Base-by-base conservation (phyloP, 495 filamentous ascomycete species). In the Xylaria curta region DNA sequence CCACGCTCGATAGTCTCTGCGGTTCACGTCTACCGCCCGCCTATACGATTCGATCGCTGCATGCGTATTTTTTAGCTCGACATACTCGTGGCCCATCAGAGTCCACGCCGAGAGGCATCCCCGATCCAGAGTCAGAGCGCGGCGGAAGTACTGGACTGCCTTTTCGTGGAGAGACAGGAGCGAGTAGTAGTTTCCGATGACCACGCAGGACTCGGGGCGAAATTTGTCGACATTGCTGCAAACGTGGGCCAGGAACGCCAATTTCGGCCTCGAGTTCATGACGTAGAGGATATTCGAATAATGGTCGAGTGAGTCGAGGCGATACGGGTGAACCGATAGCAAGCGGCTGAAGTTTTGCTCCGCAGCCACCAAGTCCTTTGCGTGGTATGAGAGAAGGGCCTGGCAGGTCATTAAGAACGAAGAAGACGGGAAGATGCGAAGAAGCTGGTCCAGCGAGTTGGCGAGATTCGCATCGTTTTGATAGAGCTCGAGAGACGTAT, bases 51-150 rank as follows among this genome's bases (percentile, higher is more conserved):
- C 97, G 72, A 99, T 98, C 19, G 97, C 97, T 0, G 97, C 95
- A 76, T 99, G 97, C 0, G 97, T 99, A 76, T 99, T 99, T 76
- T 98, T 99, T 84, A 99, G 91, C 79, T 99, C 97, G 44, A 98
- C 93, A 79, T 98, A 99, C 78, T 99, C 97, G 79, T 98, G 97
- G 10, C 97, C 97, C 97, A 99, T 99, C 0, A 99, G 85, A 1
- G 95, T 99, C 97, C 97, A 99, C 17, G 97, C 97, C 5, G 93
- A 95, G 40, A 97, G 85, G 74, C 95, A 99, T 53, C 88, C 91
- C 12, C 95, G 92, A 78, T 99, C 97, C 1, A 99, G 86, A 2
- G 93, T 97, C n/a, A 99, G 84, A 0, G 97, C 97, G 21, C 97
- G 92, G 5, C 97, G 92, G 85, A 99, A 99, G 82, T 98, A 98